Evolutionary conservation across 2,329 filamentous ascomycete species (phyloP).

Genomic region (Aspergillus floridensis): DNA sequence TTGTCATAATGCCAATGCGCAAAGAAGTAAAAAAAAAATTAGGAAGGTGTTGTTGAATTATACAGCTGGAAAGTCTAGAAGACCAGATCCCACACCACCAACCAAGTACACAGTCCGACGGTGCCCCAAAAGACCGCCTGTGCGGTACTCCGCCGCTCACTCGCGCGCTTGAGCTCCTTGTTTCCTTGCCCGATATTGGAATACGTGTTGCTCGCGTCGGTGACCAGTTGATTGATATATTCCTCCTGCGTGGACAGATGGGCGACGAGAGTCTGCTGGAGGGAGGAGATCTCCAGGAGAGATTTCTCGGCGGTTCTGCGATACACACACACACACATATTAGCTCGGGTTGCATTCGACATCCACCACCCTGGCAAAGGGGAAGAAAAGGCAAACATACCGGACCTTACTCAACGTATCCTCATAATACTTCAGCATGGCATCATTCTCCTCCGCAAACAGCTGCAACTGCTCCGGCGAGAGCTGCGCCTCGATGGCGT

Average conservation of each 20-base stretch:
- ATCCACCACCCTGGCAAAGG: not conserved
- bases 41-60: not conserved
- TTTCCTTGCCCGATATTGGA: conserved; percentile 89
- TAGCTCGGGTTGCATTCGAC: too few species aligned
- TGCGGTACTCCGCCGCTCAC: conserved; percentile 67
- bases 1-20: not conserved
- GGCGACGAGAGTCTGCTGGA: conserved; percentile 83
- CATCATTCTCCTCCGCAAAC: conserved; percentile 89
- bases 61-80: conserved; percentile 32
- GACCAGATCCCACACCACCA: conserved; percentile 76
- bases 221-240: conserved; percentile 83
- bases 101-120: conserved; percentile 68
- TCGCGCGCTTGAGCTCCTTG: conserved; percentile 82
- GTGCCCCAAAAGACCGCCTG: conserved; percentile 79
- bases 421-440: conserved; percentile 90
- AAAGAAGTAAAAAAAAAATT: not conserved
- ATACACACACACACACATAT: not conserved
- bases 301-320: conserved; percentile 81
- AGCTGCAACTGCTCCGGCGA: conserved; percentile 85
- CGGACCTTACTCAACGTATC: conserved; percentile 91
- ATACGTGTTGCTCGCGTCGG: conserved; percentile 75
- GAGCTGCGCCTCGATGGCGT: conserved; percentile 57
- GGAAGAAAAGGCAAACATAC: conserved; percentile 54
- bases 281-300: conserved; percentile 84
- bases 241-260: conserved; percentile 84